Conservation (phyloP, 1,139 yeast genomes). For the Scheffersomyces segobiensis region DNA sequence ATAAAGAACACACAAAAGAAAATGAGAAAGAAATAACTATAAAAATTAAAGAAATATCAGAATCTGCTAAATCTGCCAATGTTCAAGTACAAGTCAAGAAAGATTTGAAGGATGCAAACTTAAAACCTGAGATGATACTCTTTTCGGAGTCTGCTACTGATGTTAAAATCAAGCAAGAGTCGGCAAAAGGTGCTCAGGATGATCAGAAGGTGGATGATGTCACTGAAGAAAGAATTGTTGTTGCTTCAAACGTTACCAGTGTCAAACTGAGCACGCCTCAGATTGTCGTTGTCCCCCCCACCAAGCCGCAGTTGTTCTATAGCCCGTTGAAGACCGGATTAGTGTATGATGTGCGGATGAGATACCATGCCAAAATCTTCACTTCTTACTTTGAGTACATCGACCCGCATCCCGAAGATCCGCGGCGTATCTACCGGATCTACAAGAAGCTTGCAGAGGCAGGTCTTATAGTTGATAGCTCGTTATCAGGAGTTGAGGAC, state of each 20-base stretch:
- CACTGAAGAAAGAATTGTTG: not conserved
- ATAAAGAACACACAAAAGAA: conserved; percentile 4
- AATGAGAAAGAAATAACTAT: conserved; percentile 4
- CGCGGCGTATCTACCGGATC: conserved; percentile 90
- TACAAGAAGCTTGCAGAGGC: conserved; percentile 93
- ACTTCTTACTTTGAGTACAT: conserved; percentile 91
- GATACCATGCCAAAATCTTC: conserved; percentile 93
- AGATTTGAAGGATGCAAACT: not conserved
- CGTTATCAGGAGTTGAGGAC: conserved; percentile 75
- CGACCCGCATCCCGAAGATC: conserved; percentile 99
- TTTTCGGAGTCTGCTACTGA: not conserved
- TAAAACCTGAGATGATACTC: not conserved
- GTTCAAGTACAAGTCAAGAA: not conserved
- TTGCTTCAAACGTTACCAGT: not conserved
- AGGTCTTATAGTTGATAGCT: conserved; percentile 81
- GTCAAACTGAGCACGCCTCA: conserved; percentile 9
- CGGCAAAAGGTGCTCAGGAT: conserved; percentile 1
- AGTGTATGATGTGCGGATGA: conserved; percentile 95
- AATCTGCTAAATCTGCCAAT: not conserved
- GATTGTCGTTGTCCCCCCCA: conserved; percentile 54
- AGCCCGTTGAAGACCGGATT: conserved; percentile 85
- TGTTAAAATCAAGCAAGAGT: not conserved
- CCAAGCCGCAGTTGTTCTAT: conserved; percentile 59
- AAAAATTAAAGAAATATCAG: not conserved
- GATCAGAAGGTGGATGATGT: not conserved